phyloP scores from a whole-genome alignment of 2,329 filamentous ascomycete genomes.

The Beauveria sp. region DNA sequence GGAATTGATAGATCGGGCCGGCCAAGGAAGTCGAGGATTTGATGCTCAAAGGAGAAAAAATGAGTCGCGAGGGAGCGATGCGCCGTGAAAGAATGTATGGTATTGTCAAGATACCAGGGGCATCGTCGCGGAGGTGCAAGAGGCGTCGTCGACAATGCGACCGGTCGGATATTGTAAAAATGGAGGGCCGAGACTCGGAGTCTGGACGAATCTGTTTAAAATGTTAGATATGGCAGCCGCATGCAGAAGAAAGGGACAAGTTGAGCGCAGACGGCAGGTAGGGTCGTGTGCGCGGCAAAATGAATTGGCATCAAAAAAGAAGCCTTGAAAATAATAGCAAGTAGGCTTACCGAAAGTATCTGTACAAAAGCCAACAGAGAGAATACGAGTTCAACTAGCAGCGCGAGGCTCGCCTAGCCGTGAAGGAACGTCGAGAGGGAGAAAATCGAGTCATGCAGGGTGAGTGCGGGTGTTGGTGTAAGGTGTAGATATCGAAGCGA shows the following conservation, averaged over 20 bases:
- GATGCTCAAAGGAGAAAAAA: background rate
- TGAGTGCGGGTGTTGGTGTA: slow-evolving; percentile 14
- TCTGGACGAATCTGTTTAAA: background rate
- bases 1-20: background rate
- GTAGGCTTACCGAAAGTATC: slow-evolving; percentile 2
- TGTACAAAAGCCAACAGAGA: background rate
- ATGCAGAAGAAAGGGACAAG: background rate
- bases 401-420: background rate
- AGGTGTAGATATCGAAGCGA: slow-evolving; percentile 19
- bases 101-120: slow-evolving; percentile 10
- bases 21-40: background rate
- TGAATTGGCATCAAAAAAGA: background rate
- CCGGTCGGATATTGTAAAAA: slow-evolving; percentile 6
- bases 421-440: slow-evolving; percentile 10
- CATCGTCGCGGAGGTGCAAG: slow-evolving; percentile 11
- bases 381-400: background rate
- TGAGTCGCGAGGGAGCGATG: background rate
- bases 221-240: background rate
- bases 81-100: background rate
- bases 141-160: background rate
- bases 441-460: slow-evolving; percentile 11
- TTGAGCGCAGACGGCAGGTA: background rate
- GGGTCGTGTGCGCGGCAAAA: slow-evolving; percentile 2
- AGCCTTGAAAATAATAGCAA: background rate
- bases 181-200: background rate